A percentile compares a stretch with the other conserved stretches of the same genome.
Conservation (phyloP, 1,284 basidiomycete species). For the Ustilago loliicola region DNA sequence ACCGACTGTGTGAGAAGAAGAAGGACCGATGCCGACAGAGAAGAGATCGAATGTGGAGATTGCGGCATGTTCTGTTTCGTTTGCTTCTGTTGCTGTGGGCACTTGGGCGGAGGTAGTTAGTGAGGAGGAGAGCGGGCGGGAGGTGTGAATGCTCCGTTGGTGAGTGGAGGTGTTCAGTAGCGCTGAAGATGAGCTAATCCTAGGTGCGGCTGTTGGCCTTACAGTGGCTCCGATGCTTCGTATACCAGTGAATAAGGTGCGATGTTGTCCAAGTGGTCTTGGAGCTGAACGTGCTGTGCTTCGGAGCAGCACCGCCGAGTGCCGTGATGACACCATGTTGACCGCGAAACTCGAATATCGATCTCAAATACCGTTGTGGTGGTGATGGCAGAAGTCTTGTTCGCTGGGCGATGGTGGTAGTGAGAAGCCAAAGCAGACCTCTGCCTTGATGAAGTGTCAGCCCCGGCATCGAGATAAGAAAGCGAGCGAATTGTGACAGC, state of each 20-base stretch:
- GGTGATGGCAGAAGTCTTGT: not conserved
- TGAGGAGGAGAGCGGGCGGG: not conserved
- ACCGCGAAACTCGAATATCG: not conserved
- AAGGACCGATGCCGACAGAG: constrained; percentile 80
- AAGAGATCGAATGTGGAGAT: constrained; percentile 84
- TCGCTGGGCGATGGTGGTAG: constrained; percentile 16
- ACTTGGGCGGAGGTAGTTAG: not conserved
- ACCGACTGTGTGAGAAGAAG: constrained; percentile 76
- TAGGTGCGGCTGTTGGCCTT: not conserved
- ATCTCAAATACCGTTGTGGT: not conserved
- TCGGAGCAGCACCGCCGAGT: constrained; percentile 25
- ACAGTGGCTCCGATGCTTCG: not conserved
- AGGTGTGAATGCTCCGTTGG: constrained; percentile 16
- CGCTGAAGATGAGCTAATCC: not conserved
- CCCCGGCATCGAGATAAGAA: constrained; percentile 4
- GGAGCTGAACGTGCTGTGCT: constrained; percentile 17
- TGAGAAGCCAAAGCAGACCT: constrained; percentile 2
- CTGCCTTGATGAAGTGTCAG: not conserved
- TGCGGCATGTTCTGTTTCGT: constrained; percentile 85
- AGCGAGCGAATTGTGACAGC: constrained; percentile 23
- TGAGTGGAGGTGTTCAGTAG: not conserved
- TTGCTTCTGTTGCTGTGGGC: constrained; percentile 15
- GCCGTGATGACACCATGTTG: constrained; percentile 18
- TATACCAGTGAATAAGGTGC: not conserved
- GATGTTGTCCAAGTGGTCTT: not conserved